Evolutionary conservation across 129 eudicot species (phyloP).

Genomic region (Gnaphalium uliginosum): DNA sequence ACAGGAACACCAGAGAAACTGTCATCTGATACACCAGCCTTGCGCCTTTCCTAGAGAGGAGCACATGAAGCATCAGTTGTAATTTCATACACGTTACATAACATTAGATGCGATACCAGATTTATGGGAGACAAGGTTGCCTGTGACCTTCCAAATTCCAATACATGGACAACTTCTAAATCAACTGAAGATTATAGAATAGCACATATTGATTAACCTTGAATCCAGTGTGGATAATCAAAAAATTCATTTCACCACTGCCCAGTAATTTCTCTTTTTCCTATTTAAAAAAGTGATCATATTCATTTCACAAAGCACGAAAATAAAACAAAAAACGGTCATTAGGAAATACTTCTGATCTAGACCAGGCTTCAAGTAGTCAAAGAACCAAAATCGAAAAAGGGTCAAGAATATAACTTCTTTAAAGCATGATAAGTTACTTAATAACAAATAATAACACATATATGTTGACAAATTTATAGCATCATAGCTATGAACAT

Average conservation of each 20-base stretch:
- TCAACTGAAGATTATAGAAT: neutral
- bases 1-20: slow-evolving; percentile 92
- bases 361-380: too few species aligned
- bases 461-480: neutral
- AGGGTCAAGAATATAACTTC: too few species aligned
- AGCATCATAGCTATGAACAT: slow-evolving; percentile 4
- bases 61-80: slow-evolving; percentile 5
- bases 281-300: too few species aligned
- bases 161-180: neutral
- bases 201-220: neutral
- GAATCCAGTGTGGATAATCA: neutral
- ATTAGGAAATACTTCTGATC: too few species aligned
- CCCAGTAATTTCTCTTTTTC: neutral
- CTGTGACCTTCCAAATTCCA: neutral
- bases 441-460: too few species aligned
- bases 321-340: too few species aligned
- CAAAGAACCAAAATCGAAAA: too few species aligned
- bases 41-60: slow-evolving; percentile 60
- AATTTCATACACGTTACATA: neutral
- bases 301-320: too few species aligned
- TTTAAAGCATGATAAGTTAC: too few species aligned
- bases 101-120: neutral
- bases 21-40: slow-evolving; percentile 53
- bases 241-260: neutral
- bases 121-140: neutral